Conservation (phyloP, 2,329 filamentous ascomycete species). For the Cryphonectria naterciae region DNA sequence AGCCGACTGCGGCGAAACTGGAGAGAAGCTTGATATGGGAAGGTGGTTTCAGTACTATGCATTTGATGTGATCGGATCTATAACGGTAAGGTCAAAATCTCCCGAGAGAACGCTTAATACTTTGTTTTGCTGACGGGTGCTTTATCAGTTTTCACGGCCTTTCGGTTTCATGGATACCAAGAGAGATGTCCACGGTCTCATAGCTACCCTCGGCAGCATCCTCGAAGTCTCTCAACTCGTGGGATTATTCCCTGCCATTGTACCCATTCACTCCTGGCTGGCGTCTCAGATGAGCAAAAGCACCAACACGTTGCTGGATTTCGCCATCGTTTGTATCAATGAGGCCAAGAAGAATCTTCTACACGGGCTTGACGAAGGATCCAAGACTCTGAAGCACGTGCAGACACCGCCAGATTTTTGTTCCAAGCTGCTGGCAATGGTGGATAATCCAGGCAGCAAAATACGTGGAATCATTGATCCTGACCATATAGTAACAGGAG, state of each 20-base stretch:
- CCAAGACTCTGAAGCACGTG: slow-evolving; percentile 25
- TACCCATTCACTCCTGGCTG: not conserved
- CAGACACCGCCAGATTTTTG: slow-evolving; percentile 40
- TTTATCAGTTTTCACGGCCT: slow-evolving; percentile 54
- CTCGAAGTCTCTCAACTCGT: not conserved
- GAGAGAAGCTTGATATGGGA: slow-evolving; percentile 42
- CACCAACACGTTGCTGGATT: not conserved
- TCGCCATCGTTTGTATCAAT: slow-evolving; percentile 10
- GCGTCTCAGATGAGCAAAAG: not conserved
- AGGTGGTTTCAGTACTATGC: slow-evolving; percentile 52
- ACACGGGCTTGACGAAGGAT: slow-evolving; percentile 5
- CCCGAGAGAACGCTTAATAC: not conserved
- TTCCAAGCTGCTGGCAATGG: slow-evolving; percentile 45
- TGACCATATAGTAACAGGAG: not conserved
- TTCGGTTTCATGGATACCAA: slow-evolving; percentile 52
- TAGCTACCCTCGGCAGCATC: slow-evolving; percentile 41
- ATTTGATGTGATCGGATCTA: slow-evolving; percentile 56
- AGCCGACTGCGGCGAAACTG: slow-evolving; percentile 38
- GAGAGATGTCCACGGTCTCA: slow-evolving; percentile 52
- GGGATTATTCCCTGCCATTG: slow-evolving; percentile 3
- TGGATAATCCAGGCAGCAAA: slow-evolving; percentile 45
- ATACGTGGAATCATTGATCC: slow-evolving; percentile 32
- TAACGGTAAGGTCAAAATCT: slow-evolving; percentile 39
- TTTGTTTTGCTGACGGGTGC: slow-evolving; percentile 47
- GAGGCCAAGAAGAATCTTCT: slow-evolving; percentile 15